Evolutionary conservation across 108 stramenopile species (phyloP).

Genomic region (Pseudonitzschia delicatissima): DNA sequence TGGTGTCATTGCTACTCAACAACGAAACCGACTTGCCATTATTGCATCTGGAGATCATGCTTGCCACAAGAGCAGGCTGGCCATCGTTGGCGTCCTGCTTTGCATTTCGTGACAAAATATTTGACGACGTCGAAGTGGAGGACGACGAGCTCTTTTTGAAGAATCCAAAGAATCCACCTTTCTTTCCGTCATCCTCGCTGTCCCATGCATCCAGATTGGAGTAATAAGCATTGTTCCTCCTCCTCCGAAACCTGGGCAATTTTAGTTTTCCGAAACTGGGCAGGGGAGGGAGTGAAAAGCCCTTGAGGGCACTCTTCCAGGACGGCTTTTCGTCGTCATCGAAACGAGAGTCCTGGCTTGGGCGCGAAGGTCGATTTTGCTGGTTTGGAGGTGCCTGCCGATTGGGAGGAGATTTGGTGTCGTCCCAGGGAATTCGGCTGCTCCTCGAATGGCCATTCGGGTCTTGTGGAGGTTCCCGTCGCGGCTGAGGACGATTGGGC

Average conservation of each 20-base stretch:
- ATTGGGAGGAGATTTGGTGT: background rate
- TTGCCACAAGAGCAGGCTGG: slow-evolving; percentile 27
- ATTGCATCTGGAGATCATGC: slow-evolving; percentile 31
- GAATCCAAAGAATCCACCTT: slow-evolving; percentile 21
- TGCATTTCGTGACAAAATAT: background rate
- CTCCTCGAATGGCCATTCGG: slow-evolving; percentile 9
- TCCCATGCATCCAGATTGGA: slow-evolving; percentile 41
- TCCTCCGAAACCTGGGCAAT: slow-evolving; percentile 12
- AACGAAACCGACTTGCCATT: slow-evolving; percentile 38
- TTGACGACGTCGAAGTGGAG: background rate
- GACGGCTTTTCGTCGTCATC: slow-evolving; percentile 23
- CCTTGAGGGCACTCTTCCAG: background rate
- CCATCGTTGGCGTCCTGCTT: background rate
- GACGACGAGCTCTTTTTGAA: slow-evolving; percentile 2
- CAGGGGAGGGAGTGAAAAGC: background rate
- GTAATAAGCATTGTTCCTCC: slow-evolving; percentile 1
- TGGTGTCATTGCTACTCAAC: slow-evolving; percentile 20
- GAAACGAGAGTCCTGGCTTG: slow-evolving; percentile 2
- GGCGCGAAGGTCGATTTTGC: background rate
- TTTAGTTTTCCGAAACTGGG: slow-evolving; percentile 14
- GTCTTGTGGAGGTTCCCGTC: background rate
- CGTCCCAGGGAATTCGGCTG: slow-evolving; percentile 22
- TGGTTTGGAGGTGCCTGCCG: too few species aligned
- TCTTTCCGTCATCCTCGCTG: slow-evolving; percentile 6
- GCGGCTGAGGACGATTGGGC: background rate